Percentiles rank a stretch among this genome's conserved stretches.
Conservation (phyloP, 345 rosid species). For the Euphorbia pulcherrima region DNA sequence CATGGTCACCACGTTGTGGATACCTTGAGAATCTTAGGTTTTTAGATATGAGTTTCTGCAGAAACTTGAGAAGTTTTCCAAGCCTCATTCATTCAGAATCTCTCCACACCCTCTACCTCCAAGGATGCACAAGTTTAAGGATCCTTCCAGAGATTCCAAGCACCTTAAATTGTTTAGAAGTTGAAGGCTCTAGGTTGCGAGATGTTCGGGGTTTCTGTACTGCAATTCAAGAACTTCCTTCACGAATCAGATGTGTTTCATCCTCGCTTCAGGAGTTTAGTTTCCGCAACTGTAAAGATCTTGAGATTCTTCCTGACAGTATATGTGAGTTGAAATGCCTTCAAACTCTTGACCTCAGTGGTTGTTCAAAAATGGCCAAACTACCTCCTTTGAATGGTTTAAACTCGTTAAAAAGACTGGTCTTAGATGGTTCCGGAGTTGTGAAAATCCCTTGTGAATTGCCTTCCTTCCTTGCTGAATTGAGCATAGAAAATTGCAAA, state of each 20-base stretch:
- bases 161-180: background rate
- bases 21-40: background rate
- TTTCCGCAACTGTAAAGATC: background rate
- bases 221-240: conserved; percentile 8
- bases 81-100: background rate
- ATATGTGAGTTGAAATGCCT: too few species aligned
- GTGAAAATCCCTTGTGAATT: background rate
- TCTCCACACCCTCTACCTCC: background rate
- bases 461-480: background rate
- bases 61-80: background rate
- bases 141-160: background rate
- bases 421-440: background rate
- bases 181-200: background rate
- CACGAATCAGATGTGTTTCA: background rate
- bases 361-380: background rate
- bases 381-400: background rate
- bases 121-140: background rate
- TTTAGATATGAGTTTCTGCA: background rate
- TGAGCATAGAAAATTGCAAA: background rate
- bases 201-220: background rate
- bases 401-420: background rate
- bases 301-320: too few species aligned
- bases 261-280: background rate
- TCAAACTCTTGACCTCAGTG: too few species aligned
- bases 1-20: background rate